These are phyloP conservation scores for Gynostemma pentaphyllum DNA, from an alignment of 306 rosid genomes.

Conservation along the genomic window DNA sequence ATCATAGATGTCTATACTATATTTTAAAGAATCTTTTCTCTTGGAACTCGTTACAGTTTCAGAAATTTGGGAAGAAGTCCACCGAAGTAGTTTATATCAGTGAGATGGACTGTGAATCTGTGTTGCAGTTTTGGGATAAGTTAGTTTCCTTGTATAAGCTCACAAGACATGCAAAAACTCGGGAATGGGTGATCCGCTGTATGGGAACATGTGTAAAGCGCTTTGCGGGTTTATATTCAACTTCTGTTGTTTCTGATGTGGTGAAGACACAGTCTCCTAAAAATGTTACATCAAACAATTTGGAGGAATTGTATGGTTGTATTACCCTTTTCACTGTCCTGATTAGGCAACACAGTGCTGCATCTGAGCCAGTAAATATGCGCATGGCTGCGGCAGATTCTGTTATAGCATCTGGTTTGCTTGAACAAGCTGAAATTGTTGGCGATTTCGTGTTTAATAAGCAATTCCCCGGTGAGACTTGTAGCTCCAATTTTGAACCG, in stretches of 20 bases:
- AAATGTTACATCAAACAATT: slow-evolving; percentile 17
- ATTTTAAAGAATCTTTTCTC: slow-evolving; percentile 58
- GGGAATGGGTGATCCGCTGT: slow-evolving; percentile 58
- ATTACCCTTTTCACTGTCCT: slow-evolving; percentile 41
- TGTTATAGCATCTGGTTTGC: slow-evolving; percentile 75
- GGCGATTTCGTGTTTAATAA: slow-evolving; percentile 29
- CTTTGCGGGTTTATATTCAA: slow-evolving; percentile 35
- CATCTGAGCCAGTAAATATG: slow-evolving; percentile 64
- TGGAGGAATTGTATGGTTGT: slow-evolving; percentile 31
- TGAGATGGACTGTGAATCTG: slow-evolving; percentile 50
- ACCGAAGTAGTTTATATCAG: slow-evolving; percentile 46
- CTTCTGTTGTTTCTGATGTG: slow-evolving; percentile 27
- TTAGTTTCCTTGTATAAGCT: slow-evolving; percentile 44
- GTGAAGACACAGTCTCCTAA: slow-evolving; percentile 13
- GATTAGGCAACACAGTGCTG: slow-evolving; percentile 45
- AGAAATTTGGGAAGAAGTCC: slow-evolving; percentile 27
- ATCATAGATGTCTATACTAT: slow-evolving; percentile 59
- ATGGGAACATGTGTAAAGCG: slow-evolving; percentile 63
- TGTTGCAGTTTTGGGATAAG: slow-evolving; percentile 66
- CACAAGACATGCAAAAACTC: slow-evolving; percentile 69
- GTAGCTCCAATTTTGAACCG: slow-evolving; percentile 23
- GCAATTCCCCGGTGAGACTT: slow-evolving; percentile 24
- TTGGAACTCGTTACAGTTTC: slow-evolving; percentile 73
- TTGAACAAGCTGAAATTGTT: slow-evolving; percentile 53
- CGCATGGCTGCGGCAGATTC: slow-evolving; percentile 78